phyloP scores from a whole-genome alignment of 495 filamentous ascomycete genomes.

The Aspergillus leporis region DNA sequence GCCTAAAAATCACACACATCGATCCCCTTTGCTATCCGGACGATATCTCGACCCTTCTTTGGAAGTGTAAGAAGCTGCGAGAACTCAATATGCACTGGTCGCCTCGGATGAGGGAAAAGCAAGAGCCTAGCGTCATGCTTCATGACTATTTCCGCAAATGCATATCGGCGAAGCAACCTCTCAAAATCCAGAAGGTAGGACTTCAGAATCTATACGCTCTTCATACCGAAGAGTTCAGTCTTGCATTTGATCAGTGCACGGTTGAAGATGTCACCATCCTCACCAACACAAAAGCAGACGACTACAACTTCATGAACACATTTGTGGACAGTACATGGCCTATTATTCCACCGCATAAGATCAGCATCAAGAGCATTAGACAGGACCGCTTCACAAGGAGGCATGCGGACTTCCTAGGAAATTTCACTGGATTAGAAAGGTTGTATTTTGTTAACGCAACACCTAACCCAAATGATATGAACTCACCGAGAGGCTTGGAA shows the following conservation, averaged over 20 bases:
- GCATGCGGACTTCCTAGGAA: conserved; percentile 39
- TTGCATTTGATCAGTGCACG: conserved; percentile 38
- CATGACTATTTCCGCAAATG: conserved; percentile 59
- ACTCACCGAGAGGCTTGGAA: conserved; percentile 26
- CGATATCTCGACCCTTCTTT: conserved; percentile 58
- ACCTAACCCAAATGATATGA: conserved; percentile 30
- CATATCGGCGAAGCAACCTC: conserved; percentile 40
- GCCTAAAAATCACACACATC: conserved; percentile 56
- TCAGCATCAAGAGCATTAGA: conserved; percentile 41
- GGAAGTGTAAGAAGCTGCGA: conserved; percentile 51
- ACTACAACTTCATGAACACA: conserved; percentile 42
- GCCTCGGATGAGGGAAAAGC: conserved; percentile 59
- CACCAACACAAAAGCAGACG: conserved; percentile 43
- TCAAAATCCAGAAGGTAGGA: conserved; percentile 49
- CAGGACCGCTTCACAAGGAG: conserved; percentile 43
- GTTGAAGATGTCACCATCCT: conserved; percentile 55
- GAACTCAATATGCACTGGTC: conserved; percentile 61
- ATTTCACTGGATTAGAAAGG: conserved; percentile 41
- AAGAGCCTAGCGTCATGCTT: conserved; percentile 57
- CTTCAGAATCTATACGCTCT: conserved; percentile 60
- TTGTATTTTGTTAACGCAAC: conserved; percentile 48
- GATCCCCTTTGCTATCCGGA: conserved; percentile 67
- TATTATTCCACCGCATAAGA: conserved; percentile 20
- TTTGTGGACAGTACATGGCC: conserved; percentile 59
- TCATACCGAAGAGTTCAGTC: conserved; percentile 45